These are phyloP conservation scores for Eragrostis nindensis DNA, from an alignment of 176 grass and related monocot species.

Conservation along the genomic window DNA sequence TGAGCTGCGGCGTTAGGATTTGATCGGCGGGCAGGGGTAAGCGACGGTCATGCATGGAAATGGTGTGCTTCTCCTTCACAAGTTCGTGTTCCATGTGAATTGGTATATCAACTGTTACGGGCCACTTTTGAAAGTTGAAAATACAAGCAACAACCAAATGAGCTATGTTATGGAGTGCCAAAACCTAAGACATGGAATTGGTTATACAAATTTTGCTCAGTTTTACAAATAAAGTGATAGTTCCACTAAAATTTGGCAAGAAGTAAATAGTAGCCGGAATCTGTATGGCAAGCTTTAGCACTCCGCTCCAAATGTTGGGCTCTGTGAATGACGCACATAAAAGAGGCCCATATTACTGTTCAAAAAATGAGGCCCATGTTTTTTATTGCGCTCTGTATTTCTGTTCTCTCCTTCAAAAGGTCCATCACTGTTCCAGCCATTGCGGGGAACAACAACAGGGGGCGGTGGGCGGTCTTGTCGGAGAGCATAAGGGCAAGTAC, in stretches of 20 bases:
- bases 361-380: too few relatives aligned
- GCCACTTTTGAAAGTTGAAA: background rate
- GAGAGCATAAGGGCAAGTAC: too few relatives aligned
- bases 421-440: background rate
- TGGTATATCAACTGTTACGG: background rate
- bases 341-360: conserved; percentile 23
- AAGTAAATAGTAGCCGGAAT: background rate
- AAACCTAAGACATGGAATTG: background rate
- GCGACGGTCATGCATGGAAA: conserved; percentile 10
- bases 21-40: conserved; percentile 29
- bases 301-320: background rate
- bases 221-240: background rate
- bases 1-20: conserved; percentile 34
- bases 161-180: background rate
- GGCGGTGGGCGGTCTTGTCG: background rate
- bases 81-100: conserved; percentile 15
- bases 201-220: background rate
- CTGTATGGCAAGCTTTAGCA: background rate
- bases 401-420: background rate
- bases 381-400: background rate
- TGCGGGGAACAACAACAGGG: too few relatives aligned
- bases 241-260: background rate
- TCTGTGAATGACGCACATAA: background rate
- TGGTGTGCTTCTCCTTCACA: conserved; percentile 25
- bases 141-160: background rate